phyloP scores from a whole-genome alignment of 2,329 filamentous ascomycete genomes.

The Botryosphaeria dothidea region DNA sequence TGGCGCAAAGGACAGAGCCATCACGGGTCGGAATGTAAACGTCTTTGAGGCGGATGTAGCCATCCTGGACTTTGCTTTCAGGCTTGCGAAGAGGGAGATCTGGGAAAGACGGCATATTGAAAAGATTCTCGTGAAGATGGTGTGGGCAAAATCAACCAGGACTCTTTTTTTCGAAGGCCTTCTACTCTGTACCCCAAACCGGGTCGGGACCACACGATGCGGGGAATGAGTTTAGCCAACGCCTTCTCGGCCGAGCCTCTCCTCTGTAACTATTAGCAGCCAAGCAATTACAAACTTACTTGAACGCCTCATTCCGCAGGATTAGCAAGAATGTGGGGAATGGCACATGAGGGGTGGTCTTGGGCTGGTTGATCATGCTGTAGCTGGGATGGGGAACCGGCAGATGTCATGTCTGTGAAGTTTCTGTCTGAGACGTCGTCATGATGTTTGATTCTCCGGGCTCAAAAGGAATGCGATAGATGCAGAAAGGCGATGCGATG shows the following conservation, averaged over 20 bases:
- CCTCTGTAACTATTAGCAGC: background rate
- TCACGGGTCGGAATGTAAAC: background rate
- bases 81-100: background rate
- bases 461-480: too few species aligned
- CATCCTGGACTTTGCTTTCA: background rate
- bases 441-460: too few species aligned
- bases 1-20: background rate
- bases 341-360: background rate
- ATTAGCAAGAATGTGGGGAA: background rate
- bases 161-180: background rate
- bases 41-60: background rate
- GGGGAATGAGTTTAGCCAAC: background rate
- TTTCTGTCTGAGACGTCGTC: too few species aligned
- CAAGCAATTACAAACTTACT: background rate
- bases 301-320: background rate
- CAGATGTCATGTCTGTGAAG: too few species aligned
- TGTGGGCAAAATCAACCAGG: too few species aligned
- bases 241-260: background rate
- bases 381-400: too few species aligned
- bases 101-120: background rate
- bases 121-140: too few species aligned
- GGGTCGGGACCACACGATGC: background rate
- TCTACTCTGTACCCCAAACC: background rate
- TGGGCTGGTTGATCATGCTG: too few species aligned
- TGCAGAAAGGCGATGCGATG: too few species aligned